A percentile compares a stretch with the other conserved stretches of the same genome.
These are phyloP conservation scores for Protomyces macrosporus DNA, from an alignment of 1,139 yeast species.

Conservation along the genomic window DNA sequence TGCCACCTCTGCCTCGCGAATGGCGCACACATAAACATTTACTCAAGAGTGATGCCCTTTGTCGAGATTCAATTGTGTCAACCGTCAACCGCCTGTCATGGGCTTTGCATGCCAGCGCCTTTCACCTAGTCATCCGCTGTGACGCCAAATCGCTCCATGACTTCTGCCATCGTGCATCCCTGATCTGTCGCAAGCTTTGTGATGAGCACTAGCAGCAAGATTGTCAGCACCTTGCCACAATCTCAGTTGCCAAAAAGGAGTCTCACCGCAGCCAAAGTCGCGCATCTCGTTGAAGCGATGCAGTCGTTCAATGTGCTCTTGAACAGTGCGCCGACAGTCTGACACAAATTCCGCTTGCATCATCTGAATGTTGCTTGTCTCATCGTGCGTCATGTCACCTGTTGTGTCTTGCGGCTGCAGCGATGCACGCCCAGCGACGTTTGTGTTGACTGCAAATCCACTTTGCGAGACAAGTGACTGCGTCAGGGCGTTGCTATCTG, in stretches of 20 bases:
- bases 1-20: neutral
- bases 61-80: neutral
- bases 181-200: slow-evolving; percentile 51
- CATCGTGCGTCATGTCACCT: no score
- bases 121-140: slow-evolving; percentile 36
- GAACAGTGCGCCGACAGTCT: slow-evolving; percentile 37
- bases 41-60: neutral
- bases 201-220: slow-evolving; percentile 40
- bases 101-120: neutral
- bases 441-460: no score
- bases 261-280: slow-evolving; percentile 43
- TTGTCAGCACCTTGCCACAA: neutral
- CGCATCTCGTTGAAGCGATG: slow-evolving; percentile 49
- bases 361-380: no score
- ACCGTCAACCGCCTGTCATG: neutral
- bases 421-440: no score
- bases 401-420: no score
- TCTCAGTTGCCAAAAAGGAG: slow-evolving; percentile 3
- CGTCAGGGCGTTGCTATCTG: no score
- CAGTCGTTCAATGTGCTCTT: slow-evolving; percentile 45
- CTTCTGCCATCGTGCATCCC: slow-evolving; percentile 44
- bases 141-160: slow-evolving; percentile 41
- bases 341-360: no score
- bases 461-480: no score
- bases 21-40: neutral